These are phyloP conservation scores for Hanseniaspora pseudoguilliermondii DNA, from an alignment of 805 yeast species.

Conservation along the genomic window DNA sequence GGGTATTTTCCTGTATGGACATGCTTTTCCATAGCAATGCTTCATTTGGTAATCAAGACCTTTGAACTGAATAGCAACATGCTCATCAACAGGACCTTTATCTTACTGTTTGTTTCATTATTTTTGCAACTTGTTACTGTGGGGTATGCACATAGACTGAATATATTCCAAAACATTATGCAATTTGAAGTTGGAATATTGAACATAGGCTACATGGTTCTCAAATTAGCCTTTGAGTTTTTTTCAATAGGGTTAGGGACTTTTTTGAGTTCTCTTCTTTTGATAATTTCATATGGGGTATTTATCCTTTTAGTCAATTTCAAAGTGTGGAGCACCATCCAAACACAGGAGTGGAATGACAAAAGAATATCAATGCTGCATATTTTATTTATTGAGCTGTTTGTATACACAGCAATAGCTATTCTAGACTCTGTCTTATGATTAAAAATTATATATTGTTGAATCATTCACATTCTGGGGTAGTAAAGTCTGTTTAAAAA, in stretches of 20 bases:
- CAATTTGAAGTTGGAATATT: background rate
- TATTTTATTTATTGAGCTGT: background rate
- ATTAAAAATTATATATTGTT: no score
- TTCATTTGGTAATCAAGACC: background rate
- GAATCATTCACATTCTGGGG: background rate
- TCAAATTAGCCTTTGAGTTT: background rate
- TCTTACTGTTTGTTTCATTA: background rate
- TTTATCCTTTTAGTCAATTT: background rate
- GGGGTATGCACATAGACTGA: background rate
- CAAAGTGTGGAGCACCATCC: background rate
- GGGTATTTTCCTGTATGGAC: constrained; percentile 3
- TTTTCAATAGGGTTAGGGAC: background rate
- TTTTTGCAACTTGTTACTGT: background rate
- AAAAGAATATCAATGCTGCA: background rate
- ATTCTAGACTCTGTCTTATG: background rate
- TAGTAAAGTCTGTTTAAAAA: no score
- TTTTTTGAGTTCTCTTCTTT: background rate
- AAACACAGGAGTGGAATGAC: background rate
- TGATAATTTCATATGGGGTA: background rate
- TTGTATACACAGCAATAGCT: background rate
- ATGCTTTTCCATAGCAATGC: background rate
- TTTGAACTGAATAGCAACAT: background rate
- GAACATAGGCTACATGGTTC: background rate
- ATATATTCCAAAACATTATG: background rate
- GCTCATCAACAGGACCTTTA: background rate